phyloP scores from a whole-genome alignment of 192 early-diverging fungal genomes.

The Coemansia sp. region DNA sequence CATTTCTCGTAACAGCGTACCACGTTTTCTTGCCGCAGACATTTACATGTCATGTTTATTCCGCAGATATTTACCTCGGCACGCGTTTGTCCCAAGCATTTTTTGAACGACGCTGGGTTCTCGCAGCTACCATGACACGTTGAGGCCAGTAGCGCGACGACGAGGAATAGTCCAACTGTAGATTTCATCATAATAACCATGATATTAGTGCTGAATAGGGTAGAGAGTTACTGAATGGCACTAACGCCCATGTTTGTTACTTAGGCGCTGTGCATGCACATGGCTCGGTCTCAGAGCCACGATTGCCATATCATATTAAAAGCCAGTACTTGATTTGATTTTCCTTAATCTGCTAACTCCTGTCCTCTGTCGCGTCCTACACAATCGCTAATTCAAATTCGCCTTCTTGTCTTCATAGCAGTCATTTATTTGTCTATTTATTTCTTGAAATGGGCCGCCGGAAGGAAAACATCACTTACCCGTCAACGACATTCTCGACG shows the following conservation, averaged over 20 bases:
- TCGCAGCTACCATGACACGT: conserved; percentile 19
- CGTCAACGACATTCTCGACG: conserved; percentile 39
- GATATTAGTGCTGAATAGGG: neutral
- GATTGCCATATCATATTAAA: neutral
- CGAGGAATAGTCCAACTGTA: neutral
- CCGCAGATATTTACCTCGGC: conserved; percentile 51
- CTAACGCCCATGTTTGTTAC: neutral
- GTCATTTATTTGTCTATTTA: neutral
- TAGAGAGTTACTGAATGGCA: neutral
- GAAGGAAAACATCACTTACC: conserved; percentile 47
- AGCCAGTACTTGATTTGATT: neutral
- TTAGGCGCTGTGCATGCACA: neutral
- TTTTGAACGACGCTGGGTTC: conserved; percentile 44
- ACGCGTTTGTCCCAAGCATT: conserved; percentile 41
- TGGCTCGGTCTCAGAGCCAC: neutral
- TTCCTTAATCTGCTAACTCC: neutral
- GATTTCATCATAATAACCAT: neutral
- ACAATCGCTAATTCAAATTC: neutral
- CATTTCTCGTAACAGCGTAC: conserved; percentile 44
- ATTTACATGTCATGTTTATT: conserved; percentile 52
- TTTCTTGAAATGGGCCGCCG: conserved; percentile 34
- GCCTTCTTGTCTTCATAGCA: neutral
- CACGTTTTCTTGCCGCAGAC: conserved; percentile 37
- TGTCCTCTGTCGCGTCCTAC: neutral
- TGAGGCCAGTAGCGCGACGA: neutral